Base-by-base conservation (phyloP, 768 basidiomycete species). In the Coprinopsis marcescibilis region DNA sequence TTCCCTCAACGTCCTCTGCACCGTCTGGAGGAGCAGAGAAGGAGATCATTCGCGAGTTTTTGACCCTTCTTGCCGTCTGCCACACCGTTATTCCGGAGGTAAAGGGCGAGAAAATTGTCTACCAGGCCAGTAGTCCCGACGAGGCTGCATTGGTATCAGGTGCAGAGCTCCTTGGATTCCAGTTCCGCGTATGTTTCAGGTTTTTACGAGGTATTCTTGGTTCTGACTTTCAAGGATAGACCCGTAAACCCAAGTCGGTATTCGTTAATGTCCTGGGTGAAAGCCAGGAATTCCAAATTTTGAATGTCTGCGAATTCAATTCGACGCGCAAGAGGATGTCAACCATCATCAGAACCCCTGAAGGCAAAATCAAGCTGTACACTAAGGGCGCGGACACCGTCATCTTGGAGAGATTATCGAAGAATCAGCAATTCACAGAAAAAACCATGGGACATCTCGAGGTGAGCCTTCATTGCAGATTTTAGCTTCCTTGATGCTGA, bases 301-400 rank as follows among this genome's bases (percentile, higher is more conserved):
- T 99, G 49, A 98, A 98, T 59, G 86, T 99, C 35, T 96, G 94
- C 77, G 96, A 98, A 67, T 99, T 99, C 76, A 98, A 98, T 61
- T 96, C 92, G 19, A 90, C 92, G 3, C 79, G 96, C 42, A 98
- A 99, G 60, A 80, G 96, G 49, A 98, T 99, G 96, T 98, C 96
- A 21, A 95, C 94, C 1, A 67, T 99, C 55, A 78, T 99, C 25
- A 81, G 92, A 19, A 75, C 78, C 20, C 86, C 94, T 0, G 83
- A 91, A 53, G 93, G 95, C 38, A 83, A 81, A 63, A 89, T 99
- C 68, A 97, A 93, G 66, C 61, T 99, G 7, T 98, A 90, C 59
- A 92, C 87, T 50, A 99, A 99, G 63, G 96, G 96, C 21, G 96
- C 96, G 1, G 96, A 99, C 61, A 98, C 92, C 1, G 96, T 98